A percentile compares a stretch with the other conserved stretches of the same genome.
phyloP scores from a whole-genome alignment of 805 yeast genomes.

The Yamadazyma nakazawae region DNA sequence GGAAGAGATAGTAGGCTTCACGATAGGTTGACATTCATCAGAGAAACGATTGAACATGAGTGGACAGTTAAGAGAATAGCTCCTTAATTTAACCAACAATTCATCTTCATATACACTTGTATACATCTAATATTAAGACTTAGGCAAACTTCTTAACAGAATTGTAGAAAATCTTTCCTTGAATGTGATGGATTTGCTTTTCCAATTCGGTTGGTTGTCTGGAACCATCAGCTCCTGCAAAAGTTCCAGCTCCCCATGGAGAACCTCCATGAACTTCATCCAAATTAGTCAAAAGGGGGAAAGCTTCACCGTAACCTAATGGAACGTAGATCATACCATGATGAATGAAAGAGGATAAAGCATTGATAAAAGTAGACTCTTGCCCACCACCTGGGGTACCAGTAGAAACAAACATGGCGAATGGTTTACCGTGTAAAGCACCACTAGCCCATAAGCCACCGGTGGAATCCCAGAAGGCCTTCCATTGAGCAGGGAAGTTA shows the following conservation, averaged over 20 bases:
- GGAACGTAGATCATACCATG: constrained; percentile 81
- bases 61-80: constrained; percentile 74
- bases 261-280: constrained; percentile 76
- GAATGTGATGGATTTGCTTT: constrained; percentile 57
- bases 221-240: constrained; percentile 75
- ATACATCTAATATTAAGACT: background rate
- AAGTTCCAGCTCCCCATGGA: constrained; percentile 84
- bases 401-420: constrained; percentile 69
- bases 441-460: constrained; percentile 77
- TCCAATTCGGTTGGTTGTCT: constrained; percentile 65
- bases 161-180: constrained; percentile 59
- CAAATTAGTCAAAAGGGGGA: constrained; percentile 49
- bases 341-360: constrained; percentile 63
- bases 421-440: constrained; percentile 67
- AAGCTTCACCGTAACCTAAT: constrained; percentile 55
- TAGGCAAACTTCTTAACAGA: constrained; percentile 14
- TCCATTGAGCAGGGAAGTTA: constrained; percentile 73
- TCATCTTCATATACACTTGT: background rate
- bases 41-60: constrained; percentile 44
- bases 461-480: constrained; percentile 74
- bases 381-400: constrained; percentile 80
- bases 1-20: constrained; percentile 88
- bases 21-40: constrained; percentile 74
- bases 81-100: constrained; percentile 41
- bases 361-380: constrained; percentile 61